Evolutionary conservation across 352 stramenopile species (phyloP), one percentile per base, ranked within the genome.

Genomic region (Phytophthora aleatoria): DNA sequence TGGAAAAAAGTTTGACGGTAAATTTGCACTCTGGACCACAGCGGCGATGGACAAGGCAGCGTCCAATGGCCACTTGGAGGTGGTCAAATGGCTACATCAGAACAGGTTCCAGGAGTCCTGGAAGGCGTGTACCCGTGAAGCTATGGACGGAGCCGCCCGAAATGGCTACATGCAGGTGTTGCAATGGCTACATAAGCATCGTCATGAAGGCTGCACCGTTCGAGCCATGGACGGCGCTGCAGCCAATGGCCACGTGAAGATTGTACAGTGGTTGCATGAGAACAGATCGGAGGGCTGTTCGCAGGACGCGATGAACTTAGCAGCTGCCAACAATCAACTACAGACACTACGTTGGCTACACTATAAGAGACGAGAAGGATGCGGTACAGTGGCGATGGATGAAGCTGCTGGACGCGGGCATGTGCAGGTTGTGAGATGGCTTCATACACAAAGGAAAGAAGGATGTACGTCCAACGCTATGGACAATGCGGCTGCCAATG

Each of bases 81-180:
- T 79, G 51, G 67, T 81, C 26, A 71, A 79, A 39, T 81, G 62
- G 62, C 67, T 81, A 16, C 66, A 81, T 51, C 55, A 77, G 43
- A 81, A 81, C 44, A 51, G 66, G 20, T 71, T 71, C 5, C 35
- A 47, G 44, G 62, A 69, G 47, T 69, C 62, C 0, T 72, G 67
- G 71, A 78, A 74, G 45, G 57, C 71, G 0, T 78, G 71, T 50
- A 73, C 58, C 0, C 57, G 67, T 24, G 67, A 69, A 31, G 64
- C 64, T 1, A 79, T 79, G 72, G 64, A 74, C 38, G 52, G 50
- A 5, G 68, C 72, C 3, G 68, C 72, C 10, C 50, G 50, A 2
- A 76, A 76, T 49, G 69, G 64, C 7, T 60, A 71, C 41, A 20
- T 73, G 27, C 13, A 69, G 8, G 56, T 71, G 11, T 24, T 74